Percentiles rank a stretch among this genome's conserved stretches.
Conservation (phyloP, 768 basidiomycete genomes). For the Mycena metata region DNA sequence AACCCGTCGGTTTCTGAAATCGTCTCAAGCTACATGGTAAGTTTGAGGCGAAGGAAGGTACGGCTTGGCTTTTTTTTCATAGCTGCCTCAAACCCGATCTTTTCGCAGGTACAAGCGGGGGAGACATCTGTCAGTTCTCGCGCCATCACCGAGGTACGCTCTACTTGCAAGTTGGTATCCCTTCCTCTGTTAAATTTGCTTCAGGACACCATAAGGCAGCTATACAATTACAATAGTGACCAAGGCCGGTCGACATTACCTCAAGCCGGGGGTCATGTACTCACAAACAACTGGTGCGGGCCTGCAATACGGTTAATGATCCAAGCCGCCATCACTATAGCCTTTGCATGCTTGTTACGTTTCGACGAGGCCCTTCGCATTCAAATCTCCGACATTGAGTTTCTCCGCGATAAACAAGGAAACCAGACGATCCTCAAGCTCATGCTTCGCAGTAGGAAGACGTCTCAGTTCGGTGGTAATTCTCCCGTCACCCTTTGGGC, state of each 20-base stretch:
- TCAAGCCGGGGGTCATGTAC: slow-evolving; percentile 6
- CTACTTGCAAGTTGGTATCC: too few relatives aligned
- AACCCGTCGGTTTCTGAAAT: slow-evolving; percentile 41
- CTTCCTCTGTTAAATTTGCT: neutral
- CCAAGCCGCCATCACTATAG: slow-evolving; percentile 46
- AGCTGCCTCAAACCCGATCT: neutral
- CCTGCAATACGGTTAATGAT: slow-evolving; percentile 41
- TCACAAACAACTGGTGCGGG: slow-evolving; percentile 46
- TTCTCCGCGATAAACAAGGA: slow-evolving; percentile 2
- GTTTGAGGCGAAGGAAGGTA: slow-evolving; percentile 28
- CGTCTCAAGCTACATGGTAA: slow-evolving; percentile 39
- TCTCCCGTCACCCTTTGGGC: neutral
- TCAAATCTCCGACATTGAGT: slow-evolving; percentile 40
- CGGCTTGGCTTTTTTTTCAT: neutral
- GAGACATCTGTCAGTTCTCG: slow-evolving; percentile 34
- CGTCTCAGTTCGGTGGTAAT: slow-evolving; percentile 44
- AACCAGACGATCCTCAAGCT: slow-evolving; percentile 30
- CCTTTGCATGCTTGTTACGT: slow-evolving; percentile 49
- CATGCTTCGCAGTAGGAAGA: slow-evolving; percentile 43
- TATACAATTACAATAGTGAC: slow-evolving; percentile 30
- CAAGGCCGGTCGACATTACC: slow-evolving; percentile 5
- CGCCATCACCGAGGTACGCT: slow-evolving; percentile 39
- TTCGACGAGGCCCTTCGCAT: slow-evolving; percentile 52
- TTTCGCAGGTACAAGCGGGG: slow-evolving; percentile 32
- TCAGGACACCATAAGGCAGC: slow-evolving; percentile 7